Percentiles rank a stretch among this genome's conserved stretches.
These are phyloP conservation scores for Alternaria conjuncta DNA, from an alignment of 2,329 filamentous ascomycete genomes.

Conservation along the genomic window DNA sequence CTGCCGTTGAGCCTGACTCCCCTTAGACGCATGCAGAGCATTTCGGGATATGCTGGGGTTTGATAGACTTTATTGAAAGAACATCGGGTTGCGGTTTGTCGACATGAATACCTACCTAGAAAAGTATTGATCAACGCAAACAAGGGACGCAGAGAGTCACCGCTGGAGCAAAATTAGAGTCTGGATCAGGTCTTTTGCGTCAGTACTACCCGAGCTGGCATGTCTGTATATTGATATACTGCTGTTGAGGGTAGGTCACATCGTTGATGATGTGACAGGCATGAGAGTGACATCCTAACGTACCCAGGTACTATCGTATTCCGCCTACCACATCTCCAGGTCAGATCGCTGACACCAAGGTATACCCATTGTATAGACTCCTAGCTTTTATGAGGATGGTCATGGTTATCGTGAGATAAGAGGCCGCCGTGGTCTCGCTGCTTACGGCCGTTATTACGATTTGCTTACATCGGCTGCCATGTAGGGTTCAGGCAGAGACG, in stretches of 20 bases:
- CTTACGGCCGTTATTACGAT: not conserved
- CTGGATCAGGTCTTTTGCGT: not conserved
- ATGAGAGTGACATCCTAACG: not conserved
- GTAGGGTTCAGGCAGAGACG: not conserved
- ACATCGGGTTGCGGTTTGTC: not conserved
- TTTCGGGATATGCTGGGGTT: not conserved
- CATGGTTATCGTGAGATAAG: not conserved
- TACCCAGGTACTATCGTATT: not conserved
- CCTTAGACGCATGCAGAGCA: not conserved
- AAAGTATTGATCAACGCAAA: not conserved
- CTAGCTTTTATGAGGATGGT: not conserved
- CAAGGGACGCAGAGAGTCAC: not conserved
- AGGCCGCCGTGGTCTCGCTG: not conserved
- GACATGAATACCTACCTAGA: not conserved
- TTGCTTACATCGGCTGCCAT: not conserved
- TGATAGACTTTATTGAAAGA: not conserved
- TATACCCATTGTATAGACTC: not conserved
- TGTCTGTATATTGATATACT: not conserved
- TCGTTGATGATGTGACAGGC: not conserved
- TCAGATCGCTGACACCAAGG: not conserved
- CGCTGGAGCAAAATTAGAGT: not conserved
- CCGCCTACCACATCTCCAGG: not conserved
- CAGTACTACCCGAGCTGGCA: not conserved
- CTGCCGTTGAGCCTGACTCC: not conserved
- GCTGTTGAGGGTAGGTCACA: not conserved